Conservation (phyloP, 768 basidiomycete genomes). For the Astraeus odoratus region DNA sequence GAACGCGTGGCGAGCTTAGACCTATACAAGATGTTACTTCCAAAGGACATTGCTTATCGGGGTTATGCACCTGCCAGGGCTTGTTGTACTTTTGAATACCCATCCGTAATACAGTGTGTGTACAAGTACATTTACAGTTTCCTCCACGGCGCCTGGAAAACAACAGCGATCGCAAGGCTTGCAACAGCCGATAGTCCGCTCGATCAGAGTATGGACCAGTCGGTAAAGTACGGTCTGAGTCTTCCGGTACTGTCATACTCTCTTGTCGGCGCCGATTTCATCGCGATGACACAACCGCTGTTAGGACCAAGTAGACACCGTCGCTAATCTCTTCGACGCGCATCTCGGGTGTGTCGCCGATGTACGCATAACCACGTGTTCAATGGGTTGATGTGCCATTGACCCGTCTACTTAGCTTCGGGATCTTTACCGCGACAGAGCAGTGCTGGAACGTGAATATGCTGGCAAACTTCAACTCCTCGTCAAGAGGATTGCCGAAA, state of each 20-base stretch:
- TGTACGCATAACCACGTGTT: slow-evolving; percentile 34
- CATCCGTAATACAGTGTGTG: no score
- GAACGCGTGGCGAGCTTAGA: no score
- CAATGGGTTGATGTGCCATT: neutral
- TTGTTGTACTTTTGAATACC: no score
- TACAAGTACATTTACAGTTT: no score
- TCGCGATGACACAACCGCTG: slow-evolving; percentile 1
- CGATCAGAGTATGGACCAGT: slow-evolving; percentile 11
- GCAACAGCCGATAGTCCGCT: neutral
- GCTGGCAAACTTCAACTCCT: slow-evolving; percentile 62
- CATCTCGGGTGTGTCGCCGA: slow-evolving; percentile 62
- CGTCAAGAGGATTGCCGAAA: slow-evolving; percentile 62
- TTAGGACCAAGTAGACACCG: slow-evolving; percentile 70
- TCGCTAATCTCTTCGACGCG: slow-evolving; percentile 49
- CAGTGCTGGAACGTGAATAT: slow-evolving; percentile 71
- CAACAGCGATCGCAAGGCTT: no score
- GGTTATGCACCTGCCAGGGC: no score
- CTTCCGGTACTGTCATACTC: slow-evolving; percentile 40
- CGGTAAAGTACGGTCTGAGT: slow-evolving; percentile 39
- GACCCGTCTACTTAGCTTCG: slow-evolving; percentile 43
- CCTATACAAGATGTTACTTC: no score
- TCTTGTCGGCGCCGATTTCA: neutral
- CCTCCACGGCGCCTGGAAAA: no score
- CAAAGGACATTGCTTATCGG: no score
- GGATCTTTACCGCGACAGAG: slow-evolving; percentile 63